phyloP scores from a whole-genome alignment of 805 yeast genomes.

The Saccharomycopsis schoenii region DNA sequence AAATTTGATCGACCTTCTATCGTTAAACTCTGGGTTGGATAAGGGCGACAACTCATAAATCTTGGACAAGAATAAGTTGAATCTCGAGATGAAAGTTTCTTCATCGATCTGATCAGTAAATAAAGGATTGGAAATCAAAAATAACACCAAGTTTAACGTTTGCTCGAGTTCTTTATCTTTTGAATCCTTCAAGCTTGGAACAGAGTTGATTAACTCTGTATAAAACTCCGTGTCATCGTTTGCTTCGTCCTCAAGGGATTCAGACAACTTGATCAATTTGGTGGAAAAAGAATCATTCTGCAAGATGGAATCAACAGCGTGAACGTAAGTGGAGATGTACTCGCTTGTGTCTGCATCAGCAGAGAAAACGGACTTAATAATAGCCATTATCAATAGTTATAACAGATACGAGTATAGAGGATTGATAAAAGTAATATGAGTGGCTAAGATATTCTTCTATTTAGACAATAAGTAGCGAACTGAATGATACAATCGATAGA shows the following conservation, averaged over 20 bases:
- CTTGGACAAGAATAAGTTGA: conserved; percentile 5
- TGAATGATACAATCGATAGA: too few species aligned
- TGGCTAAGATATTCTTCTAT: too few species aligned
- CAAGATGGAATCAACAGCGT: conserved; percentile 6
- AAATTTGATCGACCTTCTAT: conserved; percentile 12
- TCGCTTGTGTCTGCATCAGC: conserved; percentile 4
- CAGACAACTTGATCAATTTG: conserved; percentile 5
- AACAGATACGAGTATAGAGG: not conserved
- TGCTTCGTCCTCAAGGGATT: not conserved
- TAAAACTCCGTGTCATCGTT: conserved; percentile 5
- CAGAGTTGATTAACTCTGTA: conserved; percentile 8
- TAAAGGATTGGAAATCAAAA: conserved; percentile 11
- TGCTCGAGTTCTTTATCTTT: conserved; percentile 14
- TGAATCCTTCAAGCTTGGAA: conserved; percentile 3
- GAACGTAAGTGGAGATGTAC: conserved; percentile 10
- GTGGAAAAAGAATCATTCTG: conserved; percentile 10
- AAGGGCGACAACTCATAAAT: conserved; percentile 11
- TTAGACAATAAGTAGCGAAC: too few species aligned
- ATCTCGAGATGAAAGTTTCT: conserved; percentile 4
- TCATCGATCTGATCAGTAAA: not conserved
- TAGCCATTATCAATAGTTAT: not conserved
- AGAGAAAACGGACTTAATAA: not conserved
- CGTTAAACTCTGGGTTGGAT: conserved; percentile 12
- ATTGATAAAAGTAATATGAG: too few species aligned
- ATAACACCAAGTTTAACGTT: conserved; percentile 17